Conservation (phyloP, 108 stramenopile genomes). For the Skeletonema potamos region DNA sequence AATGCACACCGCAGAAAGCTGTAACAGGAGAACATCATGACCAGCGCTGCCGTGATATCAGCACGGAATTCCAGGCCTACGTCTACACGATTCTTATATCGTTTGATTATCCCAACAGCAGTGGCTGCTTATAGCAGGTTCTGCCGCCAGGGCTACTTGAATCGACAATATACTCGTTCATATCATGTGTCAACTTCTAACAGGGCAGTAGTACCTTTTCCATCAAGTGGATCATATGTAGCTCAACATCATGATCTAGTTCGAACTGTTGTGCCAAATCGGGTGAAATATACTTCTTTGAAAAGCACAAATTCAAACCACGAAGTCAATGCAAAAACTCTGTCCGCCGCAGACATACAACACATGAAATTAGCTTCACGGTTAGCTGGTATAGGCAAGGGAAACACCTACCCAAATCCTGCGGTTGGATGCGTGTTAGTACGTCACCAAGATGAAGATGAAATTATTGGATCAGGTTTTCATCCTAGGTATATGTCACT, state of each 20-base stretch:
- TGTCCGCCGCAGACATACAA: slow-evolving; percentile 23
- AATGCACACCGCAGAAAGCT: too few species aligned
- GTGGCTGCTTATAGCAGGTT: not conserved
- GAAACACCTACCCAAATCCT: slow-evolving; percentile 87
- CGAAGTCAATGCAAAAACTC: not conserved
- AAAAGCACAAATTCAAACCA: not conserved
- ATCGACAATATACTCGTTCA: not conserved
- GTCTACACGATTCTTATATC: not conserved
- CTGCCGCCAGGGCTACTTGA: not conserved
- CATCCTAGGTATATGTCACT: slow-evolving; percentile 53
- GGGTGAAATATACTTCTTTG: not conserved
- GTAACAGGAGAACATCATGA: too few species aligned
- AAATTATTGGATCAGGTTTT: slow-evolving; percentile 80
- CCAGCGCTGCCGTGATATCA: not conserved
- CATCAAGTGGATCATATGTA: not conserved
- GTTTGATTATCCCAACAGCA: not conserved
- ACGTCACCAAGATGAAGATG: slow-evolving; percentile 28
- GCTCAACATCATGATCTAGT: not conserved
- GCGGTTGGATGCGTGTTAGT: slow-evolving; percentile 90
- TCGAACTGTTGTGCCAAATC: not conserved
- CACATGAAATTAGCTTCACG: slow-evolving; percentile 54
- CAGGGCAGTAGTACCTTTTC: not conserved
- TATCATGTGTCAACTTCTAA: not conserved
- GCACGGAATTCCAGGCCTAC: not conserved
- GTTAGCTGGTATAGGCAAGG: slow-evolving; percentile 55